Conservation (phyloP, 2,329 filamentous ascomycete species). For the Fusarium illudens region DNA sequence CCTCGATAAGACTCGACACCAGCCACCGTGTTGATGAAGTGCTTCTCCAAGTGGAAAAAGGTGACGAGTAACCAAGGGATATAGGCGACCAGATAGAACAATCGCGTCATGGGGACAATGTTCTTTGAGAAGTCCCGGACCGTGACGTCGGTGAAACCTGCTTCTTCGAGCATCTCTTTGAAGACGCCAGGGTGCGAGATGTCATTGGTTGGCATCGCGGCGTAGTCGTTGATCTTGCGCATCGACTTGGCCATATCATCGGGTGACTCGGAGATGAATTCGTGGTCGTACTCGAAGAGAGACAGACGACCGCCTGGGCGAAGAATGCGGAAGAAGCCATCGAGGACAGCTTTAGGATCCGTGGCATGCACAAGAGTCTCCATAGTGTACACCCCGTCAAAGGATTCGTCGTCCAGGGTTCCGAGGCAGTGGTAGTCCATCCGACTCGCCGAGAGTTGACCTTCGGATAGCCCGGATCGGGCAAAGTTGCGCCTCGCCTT, state of each 20-base stretch:
- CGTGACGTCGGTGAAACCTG: slow-evolving; percentile 55
- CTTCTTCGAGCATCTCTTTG: slow-evolving; percentile 51
- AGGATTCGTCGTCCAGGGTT: slow-evolving; percentile 46
- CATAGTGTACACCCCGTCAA: slow-evolving; percentile 64
- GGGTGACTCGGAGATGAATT: slow-evolving; percentile 1
- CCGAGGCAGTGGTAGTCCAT: slow-evolving; percentile 63
- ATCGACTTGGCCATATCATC: slow-evolving; percentile 32
- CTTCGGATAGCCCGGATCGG: slow-evolving; percentile 43
- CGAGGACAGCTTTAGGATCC: slow-evolving; percentile 54
- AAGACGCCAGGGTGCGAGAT: slow-evolving; percentile 51
- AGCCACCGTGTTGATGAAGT: slow-evolving; percentile 23
- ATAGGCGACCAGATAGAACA: slow-evolving; percentile 54
- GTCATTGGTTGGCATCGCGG: slow-evolving; percentile 56
- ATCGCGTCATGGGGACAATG: slow-evolving; percentile 56
- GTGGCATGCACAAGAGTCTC: slow-evolving; percentile 65
- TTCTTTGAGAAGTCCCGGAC: slow-evolving; percentile 56
- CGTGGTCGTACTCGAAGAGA: slow-evolving; percentile 59
- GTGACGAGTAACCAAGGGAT: slow-evolving; percentile 9
- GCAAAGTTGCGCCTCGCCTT: slow-evolving; percentile 54
- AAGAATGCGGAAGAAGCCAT: slow-evolving; percentile 57
- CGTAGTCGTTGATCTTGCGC: slow-evolving; percentile 51
- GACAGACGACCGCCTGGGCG: slow-evolving; percentile 57
- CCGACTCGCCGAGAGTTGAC: slow-evolving; percentile 48
- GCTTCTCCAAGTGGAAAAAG: slow-evolving; percentile 8
- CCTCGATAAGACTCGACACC: slow-evolving; percentile 16